phyloP scores from a whole-genome alignment of 179 eudicot species.

The Gypsophila paniculata region DNA sequence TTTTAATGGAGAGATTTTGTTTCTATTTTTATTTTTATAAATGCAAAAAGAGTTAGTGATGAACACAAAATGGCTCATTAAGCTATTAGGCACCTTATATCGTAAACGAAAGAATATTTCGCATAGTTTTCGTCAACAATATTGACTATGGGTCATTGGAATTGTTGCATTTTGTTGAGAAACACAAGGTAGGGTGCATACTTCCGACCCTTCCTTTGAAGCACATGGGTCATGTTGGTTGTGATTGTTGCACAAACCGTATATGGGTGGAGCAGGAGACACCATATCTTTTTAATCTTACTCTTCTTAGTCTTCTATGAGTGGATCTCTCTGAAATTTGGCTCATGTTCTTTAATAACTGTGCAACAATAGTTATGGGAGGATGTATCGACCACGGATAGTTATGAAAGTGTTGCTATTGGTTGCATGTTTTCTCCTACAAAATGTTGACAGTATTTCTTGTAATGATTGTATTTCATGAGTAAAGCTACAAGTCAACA shows the following conservation, averaged over 20 bases:
- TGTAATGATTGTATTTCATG: background rate
- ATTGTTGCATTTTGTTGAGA: background rate
- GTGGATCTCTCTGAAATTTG: background rate
- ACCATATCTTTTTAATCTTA: background rate
- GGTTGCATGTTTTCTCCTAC: background rate
- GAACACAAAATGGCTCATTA: background rate
- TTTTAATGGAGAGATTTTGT: background rate
- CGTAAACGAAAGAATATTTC: background rate
- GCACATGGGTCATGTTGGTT: background rate
- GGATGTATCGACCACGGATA: background rate
- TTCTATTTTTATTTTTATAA: too few relatives aligned
- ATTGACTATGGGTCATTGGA: constrained; percentile 1
- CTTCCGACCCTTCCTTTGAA: background rate
- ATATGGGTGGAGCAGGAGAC: constrained; percentile 1
- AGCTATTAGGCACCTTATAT: background rate
- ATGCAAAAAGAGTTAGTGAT: background rate
- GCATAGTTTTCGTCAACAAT: background rate
- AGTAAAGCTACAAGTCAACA: background rate
- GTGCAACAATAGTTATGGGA: background rate
- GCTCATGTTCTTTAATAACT: background rate
- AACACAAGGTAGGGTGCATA: background rate
- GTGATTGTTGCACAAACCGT: background rate
- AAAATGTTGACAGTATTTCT: background rate
- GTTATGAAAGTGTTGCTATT: too few relatives aligned
- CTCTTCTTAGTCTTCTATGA: background rate